Conservation (phyloP, 805 yeast genomes). For the Candida hispaniensis region DNA sequence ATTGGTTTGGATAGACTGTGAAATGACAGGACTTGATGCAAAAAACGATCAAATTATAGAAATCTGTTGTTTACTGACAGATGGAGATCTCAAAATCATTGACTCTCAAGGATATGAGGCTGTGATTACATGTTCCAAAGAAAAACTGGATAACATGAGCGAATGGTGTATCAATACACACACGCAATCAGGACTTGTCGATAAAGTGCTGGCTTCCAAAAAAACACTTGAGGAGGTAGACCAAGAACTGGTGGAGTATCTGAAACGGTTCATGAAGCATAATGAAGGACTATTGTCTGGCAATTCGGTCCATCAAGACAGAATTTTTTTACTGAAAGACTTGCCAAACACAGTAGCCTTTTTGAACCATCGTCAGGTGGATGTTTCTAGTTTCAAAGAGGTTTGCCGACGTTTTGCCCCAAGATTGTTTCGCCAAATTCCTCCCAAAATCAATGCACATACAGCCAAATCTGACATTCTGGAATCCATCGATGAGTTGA, state of each 20-base stretch:
- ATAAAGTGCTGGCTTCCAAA: slow-evolving; percentile 47
- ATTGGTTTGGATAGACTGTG: slow-evolving; percentile 90
- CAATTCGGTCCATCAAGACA: slow-evolving; percentile 85
- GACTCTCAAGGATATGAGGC: slow-evolving; percentile 70
- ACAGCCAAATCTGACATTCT: slow-evolving; percentile 83
- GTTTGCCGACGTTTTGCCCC: slow-evolving; percentile 70
- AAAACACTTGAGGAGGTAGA: slow-evolving; percentile 55
- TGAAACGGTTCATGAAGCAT: slow-evolving; percentile 43
- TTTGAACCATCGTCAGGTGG: slow-evolving; percentile 69
- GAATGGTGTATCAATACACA: slow-evolving; percentile 5
- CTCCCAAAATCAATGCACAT: slow-evolving; percentile 58
- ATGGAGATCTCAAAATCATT: slow-evolving; percentile 59
- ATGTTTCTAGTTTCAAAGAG: slow-evolving; percentile 82
- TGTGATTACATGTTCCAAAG: slow-evolving; percentile 58
- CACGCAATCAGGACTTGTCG: slow-evolving; percentile 50
- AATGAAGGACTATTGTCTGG: slow-evolving; percentile 75
- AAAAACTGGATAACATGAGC: slow-evolving; percentile 30
- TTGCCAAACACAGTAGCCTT: slow-evolving; percentile 57
- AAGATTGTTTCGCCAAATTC: slow-evolving; percentile 42
- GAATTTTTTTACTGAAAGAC: slow-evolving; percentile 70
- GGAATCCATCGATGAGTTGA: slow-evolving; percentile 77
- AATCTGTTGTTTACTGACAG: slow-evolving; percentile 83
- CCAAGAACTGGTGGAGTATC: slow-evolving; percentile 49
- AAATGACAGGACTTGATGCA: slow-evolving; percentile 93
- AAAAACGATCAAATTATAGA: slow-evolving; percentile 77